These are phyloP conservation scores for Leptomonas pyrrhocoris DNA, from an alignment of 208 protist species.

Conservation along the genomic window DNA sequence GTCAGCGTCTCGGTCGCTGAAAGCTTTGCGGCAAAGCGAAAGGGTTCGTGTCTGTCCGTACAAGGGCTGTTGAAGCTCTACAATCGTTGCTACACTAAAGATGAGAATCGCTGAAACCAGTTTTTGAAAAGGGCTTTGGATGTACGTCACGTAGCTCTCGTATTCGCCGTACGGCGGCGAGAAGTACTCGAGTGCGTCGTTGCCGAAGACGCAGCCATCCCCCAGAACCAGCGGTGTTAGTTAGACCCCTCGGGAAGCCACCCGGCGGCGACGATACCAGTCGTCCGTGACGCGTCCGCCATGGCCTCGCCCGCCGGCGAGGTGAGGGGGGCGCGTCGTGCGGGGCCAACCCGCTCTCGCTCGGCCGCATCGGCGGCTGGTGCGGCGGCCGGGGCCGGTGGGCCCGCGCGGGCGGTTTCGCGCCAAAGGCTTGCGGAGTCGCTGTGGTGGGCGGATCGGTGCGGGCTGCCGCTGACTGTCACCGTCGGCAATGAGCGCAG, in stretches of 20 bases:
- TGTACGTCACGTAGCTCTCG: slow-evolving; percentile 86
- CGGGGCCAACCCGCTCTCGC: slow-evolving; percentile 74
- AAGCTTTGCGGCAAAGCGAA: too few species aligned
- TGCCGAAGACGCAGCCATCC: slow-evolving; percentile 91
- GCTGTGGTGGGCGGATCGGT: background rate
- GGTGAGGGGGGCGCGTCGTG: slow-evolving; percentile 95
- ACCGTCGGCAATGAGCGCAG: background rate
- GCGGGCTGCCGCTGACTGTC: background rate
- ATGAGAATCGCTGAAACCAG: too few species aligned
- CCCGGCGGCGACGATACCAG: slow-evolving; percentile 92
- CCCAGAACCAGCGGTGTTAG: slow-evolving; percentile 87
- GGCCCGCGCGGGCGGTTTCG: too few species aligned
- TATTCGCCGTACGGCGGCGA: slow-evolving; percentile 84
- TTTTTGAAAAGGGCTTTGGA: too few species aligned
- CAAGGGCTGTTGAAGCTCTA: too few species aligned
- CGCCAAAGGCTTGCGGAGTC: background rate
- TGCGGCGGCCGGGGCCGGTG: too few species aligned
- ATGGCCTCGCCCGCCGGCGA: slow-evolving; percentile 93
- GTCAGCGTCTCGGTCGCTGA: too few species aligned
- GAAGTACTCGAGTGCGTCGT: slow-evolving; percentile 85
- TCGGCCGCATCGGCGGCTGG: too few species aligned
- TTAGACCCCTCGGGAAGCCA: slow-evolving; percentile 88
- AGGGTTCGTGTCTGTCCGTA: too few species aligned
- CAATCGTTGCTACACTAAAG: too few species aligned
- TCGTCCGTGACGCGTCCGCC: slow-evolving; percentile 94